phyloP scores from a whole-genome alignment of 2,329 filamentous ascomycete genomes.

The Madurella fahalii region DNA sequence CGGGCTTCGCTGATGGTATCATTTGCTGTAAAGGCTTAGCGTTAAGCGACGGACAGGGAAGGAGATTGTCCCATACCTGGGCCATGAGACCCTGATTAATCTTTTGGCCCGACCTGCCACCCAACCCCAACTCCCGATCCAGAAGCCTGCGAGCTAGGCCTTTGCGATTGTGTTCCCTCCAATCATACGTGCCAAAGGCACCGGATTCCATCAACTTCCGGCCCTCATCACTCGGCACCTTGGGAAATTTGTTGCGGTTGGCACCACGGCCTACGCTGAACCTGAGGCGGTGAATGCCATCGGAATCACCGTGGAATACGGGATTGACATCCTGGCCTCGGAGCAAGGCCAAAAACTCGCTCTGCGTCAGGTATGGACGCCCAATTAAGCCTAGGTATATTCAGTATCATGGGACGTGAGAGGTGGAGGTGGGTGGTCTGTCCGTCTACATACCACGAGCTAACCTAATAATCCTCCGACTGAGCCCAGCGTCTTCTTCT shows the following conservation, averaged over 20 bases:
- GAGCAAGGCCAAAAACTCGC: constrained; percentile 25
- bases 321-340: constrained; percentile 23
- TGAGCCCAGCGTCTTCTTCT: constrained; percentile 20
- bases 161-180: constrained; percentile 46
- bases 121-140: constrained; percentile 76
- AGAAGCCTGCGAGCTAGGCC: constrained; percentile 68
- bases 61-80: constrained; percentile 47
- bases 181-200: constrained; percentile 67
- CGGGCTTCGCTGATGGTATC: constrained; percentile 72
- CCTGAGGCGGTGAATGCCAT: constrained; percentile 35
- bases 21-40: constrained; percentile 51
- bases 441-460: constrained; percentile 9
- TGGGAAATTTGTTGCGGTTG: constrained; percentile 67
- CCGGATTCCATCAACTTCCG: constrained; percentile 76
- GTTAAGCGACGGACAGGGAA: background rate
- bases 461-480: constrained; percentile 14
- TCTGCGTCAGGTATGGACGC: constrained; percentile 20
- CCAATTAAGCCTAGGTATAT: constrained; percentile 1
- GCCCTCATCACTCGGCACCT: constrained; percentile 76
- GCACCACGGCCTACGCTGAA: constrained; percentile 37
- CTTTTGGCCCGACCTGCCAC: constrained; percentile 53
- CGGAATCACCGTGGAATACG: constrained; percentile 26
- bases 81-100: constrained; percentile 63
- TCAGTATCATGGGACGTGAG: constrained; percentile 6
- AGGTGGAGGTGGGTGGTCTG: background rate